Percentiles rank a stretch among this genome's conserved stretches.
These are phyloP conservation scores for Pelargonium australe DNA, from an alignment of 441 rosid species.

Conservation along the genomic window DNA sequence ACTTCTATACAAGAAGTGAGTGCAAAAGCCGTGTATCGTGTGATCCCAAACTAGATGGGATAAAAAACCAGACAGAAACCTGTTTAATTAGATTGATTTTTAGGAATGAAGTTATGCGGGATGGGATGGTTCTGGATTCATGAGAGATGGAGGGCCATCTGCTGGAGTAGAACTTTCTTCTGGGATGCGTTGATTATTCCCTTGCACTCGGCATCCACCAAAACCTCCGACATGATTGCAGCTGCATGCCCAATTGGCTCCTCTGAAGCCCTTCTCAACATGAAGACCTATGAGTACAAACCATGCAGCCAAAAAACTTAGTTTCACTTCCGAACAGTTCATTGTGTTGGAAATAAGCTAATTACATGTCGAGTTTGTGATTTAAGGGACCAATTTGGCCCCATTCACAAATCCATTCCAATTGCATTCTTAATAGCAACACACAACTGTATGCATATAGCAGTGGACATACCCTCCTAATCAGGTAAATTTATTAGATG, in stretches of 20 bases:
- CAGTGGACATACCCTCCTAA: not conserved
- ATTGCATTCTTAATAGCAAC: no score
- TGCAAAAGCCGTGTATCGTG: no score
- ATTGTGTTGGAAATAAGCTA: no score
- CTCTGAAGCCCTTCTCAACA: slow-evolving; percentile 58
- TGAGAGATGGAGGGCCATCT: slow-evolving; percentile 54
- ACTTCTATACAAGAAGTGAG: no score
- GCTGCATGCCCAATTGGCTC: slow-evolving; percentile 62
- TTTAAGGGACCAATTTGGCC: no score
- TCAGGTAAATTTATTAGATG: not conserved
- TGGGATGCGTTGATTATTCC: slow-evolving; percentile 57
- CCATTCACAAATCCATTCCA: no score
- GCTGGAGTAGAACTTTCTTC: slow-evolving; percentile 50
- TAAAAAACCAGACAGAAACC: no score
- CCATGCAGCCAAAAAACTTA: slow-evolving; percentile 3
- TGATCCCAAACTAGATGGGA: no score
- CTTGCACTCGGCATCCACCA: slow-evolving; percentile 59
- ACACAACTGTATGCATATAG: no score
- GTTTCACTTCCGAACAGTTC: not conserved
- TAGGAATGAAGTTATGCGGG: not conserved
- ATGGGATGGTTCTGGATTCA: slow-evolving; percentile 14
- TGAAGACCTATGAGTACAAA: slow-evolving; percentile 43
- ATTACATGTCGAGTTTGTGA: no score
- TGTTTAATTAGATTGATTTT: not conserved
- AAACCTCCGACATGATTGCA: slow-evolving; percentile 58